Base-by-base conservation (phyloP, 306 rosid species). In the Hylodesmum podocarpum region DNA sequence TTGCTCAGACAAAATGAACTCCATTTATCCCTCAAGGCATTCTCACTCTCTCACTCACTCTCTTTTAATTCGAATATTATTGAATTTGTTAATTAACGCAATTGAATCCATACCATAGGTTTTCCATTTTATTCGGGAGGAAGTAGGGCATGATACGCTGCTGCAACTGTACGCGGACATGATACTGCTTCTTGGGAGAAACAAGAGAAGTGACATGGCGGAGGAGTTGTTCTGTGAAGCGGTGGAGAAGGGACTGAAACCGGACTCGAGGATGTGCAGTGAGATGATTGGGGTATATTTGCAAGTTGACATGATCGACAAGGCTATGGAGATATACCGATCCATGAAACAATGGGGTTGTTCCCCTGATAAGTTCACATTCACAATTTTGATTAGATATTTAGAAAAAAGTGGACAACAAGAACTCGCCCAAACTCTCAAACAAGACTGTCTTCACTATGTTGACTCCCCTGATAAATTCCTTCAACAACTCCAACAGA, bases 231-330 rank as follows among this genome's bases (percentile, higher is more conserved):
- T 90, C 12, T 40, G 24, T 51, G 65, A 77, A 46, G 78, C 83
- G 10, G 67, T 58, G 79, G 70, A 70, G 46, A 87, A 83, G 40
- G 88, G 93, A 15, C 68, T 92, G 57, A 79, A 85, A 47, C 89
- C 90, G 3, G 86, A 88, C 72, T 77, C 93, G 1, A 88, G 93
- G 78, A 80, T 84, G 46, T 87, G 82, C 41, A 86, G 82, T 44
- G 94, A 92, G 84, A 84, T 92, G 90, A 92, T 92, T 59, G 97
- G 97, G 68, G 90, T 84, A 15, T 92, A 92, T 75, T 13, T 90
- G 62, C 79, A 70, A 62, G 85, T 44, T 51, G 90, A 79, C 21
- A 79, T 82, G 88, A 55, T 53, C 7, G 94, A 87, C 22, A 88
- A 88, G 85, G 94, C 88, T 0, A 85, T 90, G 86, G 80, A 90